A percentile compares a stretch with the other conserved stretches of the same genome.
Conservation (phyloP, 129 eudicot species). For the Flaveria ramosissima region DNA sequence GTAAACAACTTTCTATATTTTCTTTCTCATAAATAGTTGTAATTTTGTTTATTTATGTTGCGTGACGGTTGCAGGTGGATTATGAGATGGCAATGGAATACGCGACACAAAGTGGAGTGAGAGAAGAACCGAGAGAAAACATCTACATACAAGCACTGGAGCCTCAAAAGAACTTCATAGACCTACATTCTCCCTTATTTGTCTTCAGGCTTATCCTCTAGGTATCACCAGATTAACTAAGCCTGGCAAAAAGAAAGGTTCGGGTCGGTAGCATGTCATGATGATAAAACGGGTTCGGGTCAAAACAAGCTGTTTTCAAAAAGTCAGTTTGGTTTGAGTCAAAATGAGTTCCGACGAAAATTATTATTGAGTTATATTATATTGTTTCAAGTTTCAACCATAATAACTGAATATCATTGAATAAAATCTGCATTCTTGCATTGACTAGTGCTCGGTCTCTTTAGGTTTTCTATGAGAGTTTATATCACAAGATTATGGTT, state of each 20-base stretch:
- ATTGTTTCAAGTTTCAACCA: neutral
- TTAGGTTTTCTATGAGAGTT: neutral
- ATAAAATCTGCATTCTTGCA: neutral
- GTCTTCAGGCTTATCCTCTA: slow-evolving; percentile 76
- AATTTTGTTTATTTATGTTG: neutral
- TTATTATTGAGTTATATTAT: neutral
- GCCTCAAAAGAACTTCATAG: slow-evolving; percentile 51
- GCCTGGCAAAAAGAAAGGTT: too few relatives aligned
- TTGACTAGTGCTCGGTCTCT: neutral
- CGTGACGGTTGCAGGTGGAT: slow-evolving; percentile 70
- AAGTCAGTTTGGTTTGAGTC: too few relatives aligned
- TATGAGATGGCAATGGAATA: slow-evolving; percentile 99
- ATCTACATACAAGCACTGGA: slow-evolving; percentile 63
- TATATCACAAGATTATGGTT: neutral
- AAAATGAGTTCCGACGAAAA: too few relatives aligned
- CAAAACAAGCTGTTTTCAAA: too few relatives aligned
- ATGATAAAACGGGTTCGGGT: too few relatives aligned
- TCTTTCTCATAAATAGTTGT: neutral
- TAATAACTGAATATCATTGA: neutral
- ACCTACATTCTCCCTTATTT: slow-evolving; percentile 59
- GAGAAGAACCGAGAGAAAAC: slow-evolving; percentile 84
- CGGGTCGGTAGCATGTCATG: too few relatives aligned
- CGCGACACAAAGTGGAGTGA: slow-evolving; percentile 91
- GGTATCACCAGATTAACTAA: slow-evolving; percentile 25
- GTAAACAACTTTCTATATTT: slow-evolving; percentile 31